Base-by-base conservation (phyloP, 1,139 yeast genomes). In the Magnusiomyces magnusii region DNA sequence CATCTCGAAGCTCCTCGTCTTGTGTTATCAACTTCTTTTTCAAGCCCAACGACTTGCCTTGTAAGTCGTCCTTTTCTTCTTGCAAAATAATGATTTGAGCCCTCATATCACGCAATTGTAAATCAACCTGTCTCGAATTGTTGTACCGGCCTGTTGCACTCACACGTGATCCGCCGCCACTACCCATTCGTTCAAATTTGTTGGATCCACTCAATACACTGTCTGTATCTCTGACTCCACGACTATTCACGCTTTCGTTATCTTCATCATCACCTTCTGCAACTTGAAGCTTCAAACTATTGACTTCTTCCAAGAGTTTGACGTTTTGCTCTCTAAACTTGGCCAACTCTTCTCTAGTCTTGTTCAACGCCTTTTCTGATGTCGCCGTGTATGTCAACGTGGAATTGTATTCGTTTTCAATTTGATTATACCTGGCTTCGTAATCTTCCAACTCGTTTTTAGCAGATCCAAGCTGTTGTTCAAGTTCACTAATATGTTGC, bases 21-120 rank as follows among this genome's bases (percentile, higher is more conserved):
- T 65, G 60, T 36, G 69, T 68, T 57, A 73, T 68, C 25, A 73
- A 71, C 57, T 70, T 70, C 68, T 72, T 74, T 62, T 73, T 73
- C 49, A 72, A 64, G 52, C 66, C 69, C 53, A 66, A 61, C 13
- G 70, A 63, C 53, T 63, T 66, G 24, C 84, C 85, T 67, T 87
- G 86, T 70, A 88, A 76, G 66, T 85, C 87, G 68, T 90, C 95
- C 65, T 95, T 81, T 73, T 90, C 97, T 72, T 89, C 93, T 66
- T 84, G 85, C 67, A 86, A 78, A 62, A 90, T 86, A 66, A 81
- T 87, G 67, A 90, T 76, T 69, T 89, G 96, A 1, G 96, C 96
- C 67, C 89, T 88, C 67, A 90, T 76, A 67, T 90, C 96, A 67
- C 87, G 84, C 53, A 90, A 79, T 71, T 86, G 88, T 76, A 89